phyloP scores from a whole-genome alignment of 2,329 filamentous ascomycete genomes.

The Meredithiella fracta region DNA sequence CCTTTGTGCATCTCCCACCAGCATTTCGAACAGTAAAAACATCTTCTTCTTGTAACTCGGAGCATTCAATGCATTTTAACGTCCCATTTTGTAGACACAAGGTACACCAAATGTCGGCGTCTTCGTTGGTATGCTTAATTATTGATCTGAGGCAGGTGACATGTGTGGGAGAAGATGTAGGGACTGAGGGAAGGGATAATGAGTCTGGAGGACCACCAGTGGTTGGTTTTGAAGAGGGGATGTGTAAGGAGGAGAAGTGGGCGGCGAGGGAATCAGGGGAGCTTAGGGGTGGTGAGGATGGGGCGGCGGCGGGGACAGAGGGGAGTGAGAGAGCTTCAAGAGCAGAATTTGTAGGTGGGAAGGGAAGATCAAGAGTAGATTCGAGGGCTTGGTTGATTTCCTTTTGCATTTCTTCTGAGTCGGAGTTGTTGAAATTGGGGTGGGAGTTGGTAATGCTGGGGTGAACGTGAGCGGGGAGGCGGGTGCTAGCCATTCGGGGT shows the following conservation, averaged over 20 bases:
- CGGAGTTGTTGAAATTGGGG: slow-evolving; percentile 28
- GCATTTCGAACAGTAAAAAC: slow-evolving; percentile 58
- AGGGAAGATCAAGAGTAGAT: slow-evolving; percentile 1
- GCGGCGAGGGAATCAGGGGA: slow-evolving; percentile 26
- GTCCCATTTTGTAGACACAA: slow-evolving; percentile 69
- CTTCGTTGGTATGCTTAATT: slow-evolving; percentile 45
- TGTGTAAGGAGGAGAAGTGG: slow-evolving; percentile 35
- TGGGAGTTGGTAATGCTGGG: neutral
- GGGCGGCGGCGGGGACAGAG: slow-evolving; percentile 21
- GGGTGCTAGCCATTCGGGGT: slow-evolving; percentile 19
- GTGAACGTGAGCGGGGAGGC: neutral
- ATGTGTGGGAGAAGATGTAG: slow-evolving; percentile 32
- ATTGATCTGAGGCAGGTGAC: slow-evolving; percentile 25
- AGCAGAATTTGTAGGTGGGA: neutral
- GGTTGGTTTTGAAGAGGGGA: slow-evolving; percentile 19
- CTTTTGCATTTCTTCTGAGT: slow-evolving; percentile 32
- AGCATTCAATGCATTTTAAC: slow-evolving; percentile 56
- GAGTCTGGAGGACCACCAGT: slow-evolving; percentile 17
- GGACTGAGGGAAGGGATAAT: slow-evolving; percentile 24
- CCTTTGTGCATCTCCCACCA: slow-evolving; percentile 70
- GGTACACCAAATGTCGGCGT: slow-evolving; percentile 62
- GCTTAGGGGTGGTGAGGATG: slow-evolving; percentile 20
- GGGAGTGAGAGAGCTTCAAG: neutral
- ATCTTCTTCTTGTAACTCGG: slow-evolving; percentile 29
- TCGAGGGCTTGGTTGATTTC: slow-evolving; percentile 31